phyloP scores from a whole-genome alignment of 192 early-diverging fungal genomes.

The Physocladia obscura region DNA sequence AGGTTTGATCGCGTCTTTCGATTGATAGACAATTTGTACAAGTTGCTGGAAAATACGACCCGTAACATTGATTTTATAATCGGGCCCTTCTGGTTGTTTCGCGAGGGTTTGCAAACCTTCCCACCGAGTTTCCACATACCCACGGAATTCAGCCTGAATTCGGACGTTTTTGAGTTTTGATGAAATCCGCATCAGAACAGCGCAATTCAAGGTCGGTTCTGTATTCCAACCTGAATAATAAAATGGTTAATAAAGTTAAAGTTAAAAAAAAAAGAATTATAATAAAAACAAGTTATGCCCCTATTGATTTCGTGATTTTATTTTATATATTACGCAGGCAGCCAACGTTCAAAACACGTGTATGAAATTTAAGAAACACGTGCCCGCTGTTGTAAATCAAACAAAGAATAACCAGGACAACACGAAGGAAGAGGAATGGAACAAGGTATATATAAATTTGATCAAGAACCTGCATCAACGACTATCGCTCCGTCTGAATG shows the following conservation, averaged over 20 bases:
- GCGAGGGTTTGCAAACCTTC: slow-evolving; percentile 4
- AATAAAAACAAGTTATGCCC: no score
- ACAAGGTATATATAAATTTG: no score
- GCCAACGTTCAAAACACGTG: no score
- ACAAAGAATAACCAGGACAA: no score
- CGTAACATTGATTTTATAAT: not conserved
- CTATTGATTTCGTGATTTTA: no score
- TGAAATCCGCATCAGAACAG: not conserved
- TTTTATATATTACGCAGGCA: no score
- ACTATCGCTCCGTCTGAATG: not conserved
- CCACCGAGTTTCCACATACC: slow-evolving; percentile 25
- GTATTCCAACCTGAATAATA: slow-evolving; percentile 21
- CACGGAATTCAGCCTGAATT: slow-evolving; percentile 18
- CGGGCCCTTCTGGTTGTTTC: not conserved
- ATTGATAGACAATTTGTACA: slow-evolving; percentile 8
- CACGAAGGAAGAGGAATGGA: no score
- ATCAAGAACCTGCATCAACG: not conserved
- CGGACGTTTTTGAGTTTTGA: slow-evolving; percentile 9
- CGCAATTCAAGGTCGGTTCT: not conserved
- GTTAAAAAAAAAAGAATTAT: no score
- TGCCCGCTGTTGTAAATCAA: no score
- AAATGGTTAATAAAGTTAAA: no score
- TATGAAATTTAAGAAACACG: no score
- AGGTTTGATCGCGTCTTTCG: not conserved
- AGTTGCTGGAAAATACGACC: slow-evolving; percentile 24